Percentiles rank a stretch among this genome's conserved stretches.
phyloP scores from a whole-genome alignment of 345 rosid species.

The Ceriops tagal region DNA sequence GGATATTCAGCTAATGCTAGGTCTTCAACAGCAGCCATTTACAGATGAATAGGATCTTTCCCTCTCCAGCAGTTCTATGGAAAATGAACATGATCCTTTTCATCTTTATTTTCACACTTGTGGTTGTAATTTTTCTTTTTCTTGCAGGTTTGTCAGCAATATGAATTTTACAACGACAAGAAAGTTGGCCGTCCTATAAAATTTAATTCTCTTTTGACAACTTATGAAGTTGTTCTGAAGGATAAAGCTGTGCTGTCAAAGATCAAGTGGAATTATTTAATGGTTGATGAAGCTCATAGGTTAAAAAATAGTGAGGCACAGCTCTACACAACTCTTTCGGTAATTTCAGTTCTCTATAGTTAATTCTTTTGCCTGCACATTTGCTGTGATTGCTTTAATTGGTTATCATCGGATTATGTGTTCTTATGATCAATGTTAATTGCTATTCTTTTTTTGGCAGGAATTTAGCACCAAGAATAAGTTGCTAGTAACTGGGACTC shows the following conservation, averaged over 20 bases:
- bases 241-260: slow-evolving; percentile 90
- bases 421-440: background rate
- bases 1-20: too few species aligned
- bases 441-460: slow-evolving; percentile 35
- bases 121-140: background rate
- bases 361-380: slow-evolving; percentile 7
- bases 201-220: slow-evolving; percentile 82
- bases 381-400: slow-evolving; percentile 15
- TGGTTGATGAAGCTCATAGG: slow-evolving; percentile 99
- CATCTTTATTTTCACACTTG: background rate
- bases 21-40: too few species aligned
- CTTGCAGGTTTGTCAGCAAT: slow-evolving; percentile 91
- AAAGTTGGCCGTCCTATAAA: slow-evolving; percentile 80
- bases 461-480: slow-evolving; percentile 98
- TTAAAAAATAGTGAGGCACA: slow-evolving; percentile 98
- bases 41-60: too few species aligned
- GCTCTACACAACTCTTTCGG: slow-evolving; percentile 86
- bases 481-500: slow-evolving; percentile 97
- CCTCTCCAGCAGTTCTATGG: too few species aligned
- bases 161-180: slow-evolving; percentile 85
- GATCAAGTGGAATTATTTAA: slow-evolving; percentile 93
- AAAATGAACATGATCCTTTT: background rate
- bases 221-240: slow-evolving; percentile 96
- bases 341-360: slow-evolving; percentile 27
- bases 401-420: slow-evolving; percentile 10